These are phyloP conservation scores for Talaromyces islandicus DNA, from an alignment of 2,329 filamentous ascomycete genomes.

Conservation along the genomic window DNA sequence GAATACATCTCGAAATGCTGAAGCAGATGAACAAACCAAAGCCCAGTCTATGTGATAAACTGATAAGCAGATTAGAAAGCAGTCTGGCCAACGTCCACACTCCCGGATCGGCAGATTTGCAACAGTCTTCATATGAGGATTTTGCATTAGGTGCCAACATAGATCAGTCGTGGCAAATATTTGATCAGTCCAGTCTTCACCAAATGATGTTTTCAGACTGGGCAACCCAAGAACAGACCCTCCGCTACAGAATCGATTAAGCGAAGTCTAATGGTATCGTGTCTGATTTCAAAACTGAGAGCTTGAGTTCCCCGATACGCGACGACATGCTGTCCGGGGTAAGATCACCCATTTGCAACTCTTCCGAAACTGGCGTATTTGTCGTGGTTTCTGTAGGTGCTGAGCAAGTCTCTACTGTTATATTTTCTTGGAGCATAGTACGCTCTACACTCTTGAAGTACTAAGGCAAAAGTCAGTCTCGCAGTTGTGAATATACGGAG, in stretches of 20 bases:
- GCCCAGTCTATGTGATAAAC: slow-evolving; percentile 7
- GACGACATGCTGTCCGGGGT: slow-evolving; percentile 11
- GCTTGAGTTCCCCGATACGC: slow-evolving; percentile 6
- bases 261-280: slow-evolving; percentile 3
- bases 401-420: background rate
- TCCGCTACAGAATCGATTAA: background rate
- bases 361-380: background rate
- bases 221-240: background rate
- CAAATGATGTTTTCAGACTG: slow-evolving; percentile 10
- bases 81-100: slow-evolving; percentile 8
- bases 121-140: slow-evolving; percentile 3
- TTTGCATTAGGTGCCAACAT: slow-evolving; percentile 4
- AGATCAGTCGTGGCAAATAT: slow-evolving; percentile 9
- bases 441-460: slow-evolving; percentile 9
- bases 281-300: background rate
- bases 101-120: slow-evolving; percentile 5
- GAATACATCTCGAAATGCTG: slow-evolving; percentile 12
- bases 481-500: background rate
- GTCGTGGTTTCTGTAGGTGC: background rate
- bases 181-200: slow-evolving; percentile 9
- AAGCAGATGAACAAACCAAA: slow-evolving; percentile 7
- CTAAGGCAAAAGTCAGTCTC: slow-evolving; percentile 3
- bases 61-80: slow-evolving; percentile 8
- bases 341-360: background rate
- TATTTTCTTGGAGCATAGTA: background rate